Conservation (phyloP, 2,329 filamentous ascomycete species). For the Stagonosporopsis tanaceti region DNA sequence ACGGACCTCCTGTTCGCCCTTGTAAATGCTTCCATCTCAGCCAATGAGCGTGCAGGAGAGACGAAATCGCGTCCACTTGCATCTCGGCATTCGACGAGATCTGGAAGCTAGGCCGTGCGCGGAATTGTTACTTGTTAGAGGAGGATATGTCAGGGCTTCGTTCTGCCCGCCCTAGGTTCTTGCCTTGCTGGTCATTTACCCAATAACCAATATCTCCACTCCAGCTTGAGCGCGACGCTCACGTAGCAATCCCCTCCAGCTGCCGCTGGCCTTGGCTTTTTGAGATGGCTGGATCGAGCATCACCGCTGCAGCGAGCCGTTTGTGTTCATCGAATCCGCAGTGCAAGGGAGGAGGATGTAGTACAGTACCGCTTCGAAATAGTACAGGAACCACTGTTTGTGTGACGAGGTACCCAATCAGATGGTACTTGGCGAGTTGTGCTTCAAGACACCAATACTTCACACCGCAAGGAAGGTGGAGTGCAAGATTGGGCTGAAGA, state of each 20-base stretch:
- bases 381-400: slow-evolving; percentile 16
- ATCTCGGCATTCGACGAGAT: neutral
- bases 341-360: slow-evolving; percentile 15
- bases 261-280: neutral
- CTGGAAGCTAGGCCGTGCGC: neutral
- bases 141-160: neutral
- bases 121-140: neutral
- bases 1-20: slow-evolving; percentile 21
- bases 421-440: slow-evolving; percentile 16
- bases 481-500: neutral
- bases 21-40: neutral
- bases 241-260: neutral
- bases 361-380: slow-evolving; percentile 6
- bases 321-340: slow-evolving; percentile 13
- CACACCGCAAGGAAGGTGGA: slow-evolving; percentile 2
- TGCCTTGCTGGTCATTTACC: neutral
- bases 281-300: slow-evolving; percentile 5
- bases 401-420: slow-evolving; percentile 6
- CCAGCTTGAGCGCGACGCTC: neutral
- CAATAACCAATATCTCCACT: neutral
- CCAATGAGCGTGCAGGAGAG: neutral
- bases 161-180: neutral
- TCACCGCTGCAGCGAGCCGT: slow-evolving; percentile 6
- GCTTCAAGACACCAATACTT: slow-evolving; percentile 12
- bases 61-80: neutral